phyloP scores from a whole-genome alignment of 1,139 yeast species.

The Petasospora rhodanensis region DNA sequence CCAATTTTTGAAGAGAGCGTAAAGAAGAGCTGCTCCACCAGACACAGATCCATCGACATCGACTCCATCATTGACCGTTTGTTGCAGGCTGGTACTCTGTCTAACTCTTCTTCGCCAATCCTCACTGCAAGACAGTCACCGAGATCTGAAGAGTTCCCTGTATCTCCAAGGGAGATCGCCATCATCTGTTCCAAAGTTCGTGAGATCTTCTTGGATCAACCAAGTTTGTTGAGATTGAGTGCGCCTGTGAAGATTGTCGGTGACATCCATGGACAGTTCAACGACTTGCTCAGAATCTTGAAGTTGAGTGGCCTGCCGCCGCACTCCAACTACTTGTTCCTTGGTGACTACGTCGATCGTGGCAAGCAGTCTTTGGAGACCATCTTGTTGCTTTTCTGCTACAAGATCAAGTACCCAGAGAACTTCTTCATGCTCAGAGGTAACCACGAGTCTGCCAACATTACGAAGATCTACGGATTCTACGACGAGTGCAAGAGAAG shows the following conservation, averaged over 20 bases:
- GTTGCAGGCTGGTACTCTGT: constrained; percentile 40
- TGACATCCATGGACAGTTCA: constrained; percentile 82
- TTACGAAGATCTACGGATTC: constrained; percentile 81
- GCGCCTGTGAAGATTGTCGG: constrained; percentile 88
- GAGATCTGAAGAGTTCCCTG: constrained; percentile 24
- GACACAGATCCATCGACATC: constrained; percentile 35
- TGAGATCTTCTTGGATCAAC: constrained; percentile 69
- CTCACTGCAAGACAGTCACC: constrained; percentile 38
- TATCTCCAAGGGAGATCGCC: constrained; percentile 52
- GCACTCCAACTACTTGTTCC: constrained; percentile 66
- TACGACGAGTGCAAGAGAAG: constrained; percentile 86
- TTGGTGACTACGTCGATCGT: constrained; percentile 86
- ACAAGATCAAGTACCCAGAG: constrained; percentile 78
- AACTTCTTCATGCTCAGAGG: constrained; percentile 81
- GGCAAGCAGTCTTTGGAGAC: constrained; percentile 84
- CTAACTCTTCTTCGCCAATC: constrained; percentile 20
- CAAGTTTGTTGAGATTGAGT: constrained; percentile 67
- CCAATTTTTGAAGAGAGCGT: constrained; percentile 22
- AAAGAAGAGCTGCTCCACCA: constrained; percentile 6
- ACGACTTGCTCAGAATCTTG: constrained; percentile 68
- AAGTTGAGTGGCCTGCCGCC: constrained; percentile 81
- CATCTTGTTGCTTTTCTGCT: constrained; percentile 62
- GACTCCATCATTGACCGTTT: constrained; percentile 54
- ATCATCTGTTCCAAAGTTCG: constrained; percentile 64
- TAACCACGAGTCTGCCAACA: constrained; percentile 80